Conservation (phyloP, 2,329 filamentous ascomycete genomes). For the Fusarium sp. region DNA sequence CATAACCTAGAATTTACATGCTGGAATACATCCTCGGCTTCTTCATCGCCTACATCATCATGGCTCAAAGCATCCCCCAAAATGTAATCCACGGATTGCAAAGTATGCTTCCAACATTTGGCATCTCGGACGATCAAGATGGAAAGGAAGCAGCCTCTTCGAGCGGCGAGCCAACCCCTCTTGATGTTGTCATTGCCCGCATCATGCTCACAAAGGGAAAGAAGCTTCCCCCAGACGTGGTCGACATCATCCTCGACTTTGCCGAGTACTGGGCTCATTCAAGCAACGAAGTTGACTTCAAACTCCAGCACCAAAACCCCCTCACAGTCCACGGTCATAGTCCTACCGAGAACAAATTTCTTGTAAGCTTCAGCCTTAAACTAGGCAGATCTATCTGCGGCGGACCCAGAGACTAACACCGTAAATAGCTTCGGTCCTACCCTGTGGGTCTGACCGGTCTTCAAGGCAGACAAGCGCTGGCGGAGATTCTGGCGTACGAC, state of each 20-base stretch:
- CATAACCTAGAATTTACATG: slow-evolving; percentile 22
- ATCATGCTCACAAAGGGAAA: slow-evolving; percentile 59
- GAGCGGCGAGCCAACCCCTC: slow-evolving; percentile 54
- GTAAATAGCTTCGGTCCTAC: slow-evolving; percentile 53
- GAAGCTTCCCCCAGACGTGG: slow-evolving; percentile 65
- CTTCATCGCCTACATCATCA: slow-evolving; percentile 37
- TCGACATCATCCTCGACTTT: slow-evolving; percentile 67
- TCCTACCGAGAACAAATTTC: slow-evolving; percentile 49
- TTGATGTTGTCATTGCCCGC: slow-evolving; percentile 64
- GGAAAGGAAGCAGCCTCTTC: slow-evolving; percentile 1
- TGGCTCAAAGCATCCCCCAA: slow-evolving; percentile 48
- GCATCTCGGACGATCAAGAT: slow-evolving; percentile 2
- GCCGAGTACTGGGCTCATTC: slow-evolving; percentile 74
- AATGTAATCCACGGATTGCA: slow-evolving; percentile 38
- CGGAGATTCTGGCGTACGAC: slow-evolving; percentile 50
- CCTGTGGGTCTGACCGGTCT: slow-evolving; percentile 54
- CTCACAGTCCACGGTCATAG: slow-evolving; percentile 45
- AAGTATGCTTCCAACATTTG: slow-evolving; percentile 12
- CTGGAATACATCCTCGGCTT: slow-evolving; percentile 30
- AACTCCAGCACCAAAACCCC: slow-evolving; percentile 35
- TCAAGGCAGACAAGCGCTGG: slow-evolving; percentile 43
- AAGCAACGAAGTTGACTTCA: slow-evolving; percentile 50
- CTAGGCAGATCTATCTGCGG: background rate
- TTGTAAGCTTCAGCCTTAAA: slow-evolving; percentile 45
- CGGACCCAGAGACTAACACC: slow-evolving; percentile 4